phyloP scores from a whole-genome alignment of 2,329 filamentous ascomycete species.

The Parastagonospora avenae region DNA sequence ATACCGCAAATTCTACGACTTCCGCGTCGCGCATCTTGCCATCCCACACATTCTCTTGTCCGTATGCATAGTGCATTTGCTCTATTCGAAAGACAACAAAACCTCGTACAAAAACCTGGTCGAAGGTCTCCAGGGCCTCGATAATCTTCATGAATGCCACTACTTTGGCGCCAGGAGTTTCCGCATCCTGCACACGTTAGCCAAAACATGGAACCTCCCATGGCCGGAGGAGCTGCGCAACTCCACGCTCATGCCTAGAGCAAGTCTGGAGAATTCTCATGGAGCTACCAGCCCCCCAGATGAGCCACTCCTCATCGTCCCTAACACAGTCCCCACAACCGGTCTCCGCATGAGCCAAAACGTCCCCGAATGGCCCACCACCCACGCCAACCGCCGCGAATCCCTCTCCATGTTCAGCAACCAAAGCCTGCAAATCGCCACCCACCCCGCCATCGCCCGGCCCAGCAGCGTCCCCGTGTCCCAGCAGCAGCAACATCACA shows the following conservation, averaged over 20 bases:
- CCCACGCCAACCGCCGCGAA: conserved; percentile 22
- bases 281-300: conserved; percentile 25
- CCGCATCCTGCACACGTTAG: conserved; percentile 50
- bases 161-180: conserved; percentile 51
- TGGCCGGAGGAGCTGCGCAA: conserved; percentile 46
- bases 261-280: conserved; percentile 9
- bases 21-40: conserved; percentile 48
- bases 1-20: conserved; percentile 52
- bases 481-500: too few species aligned
- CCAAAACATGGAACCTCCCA: conserved; percentile 51
- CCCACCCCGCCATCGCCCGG: conserved; percentile 19
- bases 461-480: conserved; percentile 19
- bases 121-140: conserved; percentile 50
- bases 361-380: conserved; percentile 1
- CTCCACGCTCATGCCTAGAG: conserved; percentile 30
- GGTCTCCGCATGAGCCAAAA: conserved; percentile 14
- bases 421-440: conserved; percentile 19
- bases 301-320: conserved; percentile 22
- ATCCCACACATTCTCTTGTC: conserved; percentile 51
- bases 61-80: conserved; percentile 51
- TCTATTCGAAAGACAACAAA: conserved; percentile 49
- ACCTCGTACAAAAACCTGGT: conserved; percentile 46
- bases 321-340: conserved; percentile 15
- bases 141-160: conserved; percentile 51
- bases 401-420: conserved; percentile 40